Conservation (phyloP, 495 filamentous ascomycete species). For the Lasiosphaeris hirsuta region DNA sequence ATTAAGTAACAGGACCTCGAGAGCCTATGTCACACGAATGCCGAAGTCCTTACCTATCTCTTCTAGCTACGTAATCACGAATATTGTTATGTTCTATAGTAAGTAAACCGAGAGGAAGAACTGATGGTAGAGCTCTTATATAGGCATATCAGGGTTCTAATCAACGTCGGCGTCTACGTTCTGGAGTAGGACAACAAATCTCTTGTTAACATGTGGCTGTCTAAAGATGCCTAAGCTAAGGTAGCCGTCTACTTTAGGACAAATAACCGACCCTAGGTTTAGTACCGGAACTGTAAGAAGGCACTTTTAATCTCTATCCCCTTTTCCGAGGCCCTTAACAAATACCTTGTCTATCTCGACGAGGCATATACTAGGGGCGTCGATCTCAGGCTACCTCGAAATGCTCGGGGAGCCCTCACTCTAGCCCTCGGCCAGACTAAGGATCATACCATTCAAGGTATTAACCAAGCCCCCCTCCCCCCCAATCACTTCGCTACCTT, state of each 20-base stretch:
- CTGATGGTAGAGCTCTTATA: background rate
- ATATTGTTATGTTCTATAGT: background rate
- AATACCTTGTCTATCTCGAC: slow-evolving; percentile 46
- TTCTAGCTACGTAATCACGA: no score
- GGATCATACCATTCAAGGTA: slow-evolving; percentile 47
- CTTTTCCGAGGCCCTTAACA: slow-evolving; percentile 36
- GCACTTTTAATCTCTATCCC: slow-evolving; percentile 38
- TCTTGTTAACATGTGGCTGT: slow-evolving; percentile 48
- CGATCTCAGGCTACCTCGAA: slow-evolving; percentile 42
- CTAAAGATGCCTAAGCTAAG: slow-evolving; percentile 29
- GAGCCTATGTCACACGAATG: no score
- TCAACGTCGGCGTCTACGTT: slow-evolving; percentile 50
- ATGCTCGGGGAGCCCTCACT: slow-evolving; percentile 43
- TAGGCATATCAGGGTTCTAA: background rate
- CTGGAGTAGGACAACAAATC: slow-evolving; percentile 41
- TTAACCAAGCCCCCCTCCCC: no score
- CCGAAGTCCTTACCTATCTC: no score
- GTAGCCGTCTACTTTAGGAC: slow-evolving; percentile 32
- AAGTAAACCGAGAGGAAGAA: background rate
- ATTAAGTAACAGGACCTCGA: no score
- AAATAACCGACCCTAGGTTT: slow-evolving; percentile 40
- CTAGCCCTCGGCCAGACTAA: slow-evolving; percentile 46
- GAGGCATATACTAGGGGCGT: slow-evolving; percentile 50
- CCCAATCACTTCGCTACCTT: no score
- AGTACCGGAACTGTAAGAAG: slow-evolving; percentile 23